Percentiles rank a stretch among this genome's conserved stretches.
Evolutionary conservation across 352 stramenopile species (phyloP).

Genomic region (Globisporangium cystogenes): DNA sequence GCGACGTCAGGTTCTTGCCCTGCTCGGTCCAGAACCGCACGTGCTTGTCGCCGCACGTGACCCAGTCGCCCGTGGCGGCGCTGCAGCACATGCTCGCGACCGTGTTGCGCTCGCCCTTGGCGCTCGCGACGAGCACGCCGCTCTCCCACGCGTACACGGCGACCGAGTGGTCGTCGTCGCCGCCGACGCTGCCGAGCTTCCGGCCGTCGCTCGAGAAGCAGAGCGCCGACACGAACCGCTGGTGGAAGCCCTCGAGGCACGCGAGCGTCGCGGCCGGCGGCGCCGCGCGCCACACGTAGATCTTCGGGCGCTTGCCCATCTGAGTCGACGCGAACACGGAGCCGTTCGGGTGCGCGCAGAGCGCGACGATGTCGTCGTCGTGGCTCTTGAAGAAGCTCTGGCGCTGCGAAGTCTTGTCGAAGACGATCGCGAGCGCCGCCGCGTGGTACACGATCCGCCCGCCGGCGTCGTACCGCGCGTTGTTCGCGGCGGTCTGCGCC

Average conservation of each 20-base stretch:
- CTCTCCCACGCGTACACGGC: slow-evolving; percentile 79
- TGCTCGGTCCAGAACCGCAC: slow-evolving; percentile 77
- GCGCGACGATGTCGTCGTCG: slow-evolving; percentile 80
- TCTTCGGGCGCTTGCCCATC: slow-evolving; percentile 75
- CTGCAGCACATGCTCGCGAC: slow-evolving; percentile 50
- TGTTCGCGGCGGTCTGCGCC: slow-evolving; percentile 69
- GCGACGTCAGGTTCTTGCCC: slow-evolving; percentile 58
- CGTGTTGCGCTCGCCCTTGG: slow-evolving; percentile 59
- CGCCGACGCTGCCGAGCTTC: slow-evolving; percentile 66
- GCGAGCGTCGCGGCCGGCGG: slow-evolving; percentile 21
- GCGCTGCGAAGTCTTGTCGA: slow-evolving; percentile 32
- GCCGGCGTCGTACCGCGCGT: slow-evolving; percentile 53
- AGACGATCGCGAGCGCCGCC: slow-evolving; percentile 71
- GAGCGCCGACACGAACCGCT: slow-evolving; percentile 62
- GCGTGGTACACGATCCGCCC: slow-evolving; percentile 73
- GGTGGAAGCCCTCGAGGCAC: slow-evolving; percentile 73
- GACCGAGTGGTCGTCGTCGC: slow-evolving; percentile 81
- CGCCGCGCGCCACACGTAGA: slow-evolving; percentile 77
- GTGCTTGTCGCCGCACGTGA: slow-evolving; percentile 69
- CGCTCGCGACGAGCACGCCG: slow-evolving; percentile 32
- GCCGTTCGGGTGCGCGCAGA: slow-evolving; percentile 75
- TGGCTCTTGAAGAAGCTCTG: slow-evolving; percentile 64
- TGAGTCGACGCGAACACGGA: slow-evolving; percentile 83
- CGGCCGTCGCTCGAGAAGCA: slow-evolving; percentile 66
- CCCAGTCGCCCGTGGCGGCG: slow-evolving; percentile 39